Base-by-base conservation (phyloP, 371 early-diverging fungal genomes). In the Lichtheimia corymbifera region DNA sequence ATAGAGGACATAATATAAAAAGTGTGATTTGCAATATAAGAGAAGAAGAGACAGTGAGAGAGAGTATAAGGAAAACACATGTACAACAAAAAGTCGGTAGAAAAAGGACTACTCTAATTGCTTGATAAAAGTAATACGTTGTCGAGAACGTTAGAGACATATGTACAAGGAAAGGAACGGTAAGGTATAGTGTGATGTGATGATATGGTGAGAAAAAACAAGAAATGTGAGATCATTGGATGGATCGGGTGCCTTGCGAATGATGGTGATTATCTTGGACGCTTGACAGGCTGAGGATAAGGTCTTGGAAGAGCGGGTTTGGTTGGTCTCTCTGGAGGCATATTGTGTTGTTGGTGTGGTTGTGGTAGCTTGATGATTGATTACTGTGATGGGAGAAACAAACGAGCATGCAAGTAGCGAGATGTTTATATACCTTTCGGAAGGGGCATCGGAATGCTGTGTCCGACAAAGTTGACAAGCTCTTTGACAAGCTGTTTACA, bases 251-350 rank as follows among this genome's bases (percentile, higher is more conserved):
- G 18, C 22, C 18, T 47, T 22, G 47, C 44, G 44, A 14, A 14
- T 12, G n/a, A 14, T 43, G 44, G 2, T 47, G 5, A 47, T 53
- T 50, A 61, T 66, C 45, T 58, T 35, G 71, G 71, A 47, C 66
- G 57, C 57, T 63, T 63, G 22, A 70, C 64, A 6, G 66, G 71
- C 18, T 54, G 56, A 47, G 71, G 64, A 55, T 70, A 70, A 22
- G 71, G 71, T 43, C 64, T 57, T 54, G 66, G 66, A 24, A 66
- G 63, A 40, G 71, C 55, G 14, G 71, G 71, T 50, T 66, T 70
- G 61, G 55, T 50, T 20, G 71, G 71, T 70, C 71, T 66, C 41
- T 70, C 71, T 50, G 71, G 71, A 55, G 71, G 71, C 71, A 70
- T 70, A 30, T 59, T 30, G 47, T 50, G 4, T 11, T 13, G 22